Percentiles rank a stretch among this genome's conserved stretches.
These are phyloP conservation scores for Blepharisma japonicum DNA, from an alignment of 73 alveolate genomes.

Conservation along the genomic window DNA sequence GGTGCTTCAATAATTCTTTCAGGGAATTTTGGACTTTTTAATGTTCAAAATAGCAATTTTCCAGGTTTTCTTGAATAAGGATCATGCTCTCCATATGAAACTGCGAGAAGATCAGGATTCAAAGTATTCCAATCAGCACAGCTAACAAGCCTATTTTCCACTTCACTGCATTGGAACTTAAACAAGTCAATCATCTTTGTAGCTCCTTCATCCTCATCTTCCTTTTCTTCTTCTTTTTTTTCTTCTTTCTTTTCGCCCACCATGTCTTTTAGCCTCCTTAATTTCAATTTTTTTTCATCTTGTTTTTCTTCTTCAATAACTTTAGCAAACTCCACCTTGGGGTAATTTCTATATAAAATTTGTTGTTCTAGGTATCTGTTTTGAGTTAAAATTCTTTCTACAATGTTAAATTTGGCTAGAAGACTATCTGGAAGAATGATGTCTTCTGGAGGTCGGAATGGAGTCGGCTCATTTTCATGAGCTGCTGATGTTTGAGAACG, in stretches of 20 bases:
- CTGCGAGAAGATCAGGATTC: constrained; percentile 94
- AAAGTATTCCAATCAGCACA: constrained; percentile 92
- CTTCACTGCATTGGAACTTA: constrained; percentile 77
- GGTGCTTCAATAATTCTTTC: constrained; percentile 91
- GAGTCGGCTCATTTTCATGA: constrained; percentile 25
- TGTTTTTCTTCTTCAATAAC: constrained; percentile 55
- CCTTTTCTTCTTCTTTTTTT: constrained; percentile 72
- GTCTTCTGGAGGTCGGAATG: constrained; percentile 41
- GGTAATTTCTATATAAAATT: constrained; percentile 92
- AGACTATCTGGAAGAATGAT: constrained; percentile 38
- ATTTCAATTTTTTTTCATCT: constrained; percentile 56
- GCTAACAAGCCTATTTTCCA: constrained; percentile 78
- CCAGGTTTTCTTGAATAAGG: constrained; percentile 76
- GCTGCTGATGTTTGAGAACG: constrained; percentile 11
- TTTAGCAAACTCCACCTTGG: constrained; percentile 79
- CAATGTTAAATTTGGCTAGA: constrained; percentile 51
- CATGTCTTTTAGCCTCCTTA: constrained; percentile 47
- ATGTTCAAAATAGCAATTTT: constrained; percentile 92
- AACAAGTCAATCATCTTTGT: constrained; percentile 74
- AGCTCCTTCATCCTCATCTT: constrained; percentile 65
- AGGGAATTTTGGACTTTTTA: constrained; percentile 94
- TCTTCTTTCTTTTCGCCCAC: constrained; percentile 79
- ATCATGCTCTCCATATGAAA: constrained; percentile 89
- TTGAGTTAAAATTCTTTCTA: constrained; percentile 94
- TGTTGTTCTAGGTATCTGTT: constrained; percentile 90